These are phyloP conservation scores for Podila horticola DNA, from an alignment of 192 early-diverging fungal genomes.

Conservation along the genomic window DNA sequence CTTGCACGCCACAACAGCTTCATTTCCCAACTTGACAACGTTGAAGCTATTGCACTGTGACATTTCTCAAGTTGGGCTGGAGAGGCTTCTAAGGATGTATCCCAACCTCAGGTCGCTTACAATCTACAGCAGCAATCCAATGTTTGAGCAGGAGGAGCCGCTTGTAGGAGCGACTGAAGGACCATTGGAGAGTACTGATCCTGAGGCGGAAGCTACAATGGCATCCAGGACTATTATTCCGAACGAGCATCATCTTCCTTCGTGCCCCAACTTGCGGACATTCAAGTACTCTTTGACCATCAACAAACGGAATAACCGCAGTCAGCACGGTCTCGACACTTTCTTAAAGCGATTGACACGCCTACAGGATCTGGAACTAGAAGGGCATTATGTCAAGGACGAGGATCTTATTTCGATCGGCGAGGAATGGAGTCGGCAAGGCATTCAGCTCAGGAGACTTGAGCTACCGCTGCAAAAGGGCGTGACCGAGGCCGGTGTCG, in stretches of 20 bases:
- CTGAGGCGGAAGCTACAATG: too few species aligned
- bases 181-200: too few species aligned
- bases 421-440: constrained; percentile 21
- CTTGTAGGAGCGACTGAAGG: too few species aligned
- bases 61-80: constrained; percentile 12
- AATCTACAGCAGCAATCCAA: constrained; percentile 2
- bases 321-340: neutral
- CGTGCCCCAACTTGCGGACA: neutral
- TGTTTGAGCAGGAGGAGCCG: constrained; percentile 7
- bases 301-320: neutral
- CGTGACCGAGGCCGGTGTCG: constrained; percentile 9
- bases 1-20: constrained; percentile 12
- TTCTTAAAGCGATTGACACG: constrained; percentile 1
- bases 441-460: neutral
- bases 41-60: constrained; percentile 19
- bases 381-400: neutral
- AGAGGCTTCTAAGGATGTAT: constrained; percentile 18
- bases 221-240: too few species aligned
- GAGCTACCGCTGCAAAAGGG: neutral
- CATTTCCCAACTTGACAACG: constrained; percentile 15
- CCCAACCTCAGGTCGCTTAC: constrained; percentile 11
- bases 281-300: neutral
- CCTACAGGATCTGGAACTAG: constrained; percentile 12
- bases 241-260: too few species aligned
- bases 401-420: constrained; percentile 3